Evolutionary conservation across 2,329 filamentous ascomycete species (phyloP).

Genomic region (Claviceps sp.): DNA sequence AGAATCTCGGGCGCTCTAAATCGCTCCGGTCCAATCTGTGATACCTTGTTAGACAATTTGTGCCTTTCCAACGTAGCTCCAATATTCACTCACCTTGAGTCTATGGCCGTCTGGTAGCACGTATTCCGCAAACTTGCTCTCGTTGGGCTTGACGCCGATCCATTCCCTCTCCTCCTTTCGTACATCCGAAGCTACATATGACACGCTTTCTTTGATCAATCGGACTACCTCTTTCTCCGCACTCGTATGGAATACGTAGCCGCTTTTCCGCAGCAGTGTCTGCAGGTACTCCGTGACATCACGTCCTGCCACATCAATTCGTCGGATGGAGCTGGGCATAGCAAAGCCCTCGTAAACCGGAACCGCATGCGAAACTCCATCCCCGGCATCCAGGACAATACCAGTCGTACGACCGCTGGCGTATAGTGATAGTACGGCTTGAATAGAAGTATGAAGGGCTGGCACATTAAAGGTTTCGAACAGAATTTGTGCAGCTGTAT

Average conservation of each 20-base stretch:
- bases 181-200: slow-evolving; percentile 83
- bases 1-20: slow-evolving; percentile 95
- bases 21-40: slow-evolving; percentile 74
- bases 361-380: slow-evolving; percentile 93
- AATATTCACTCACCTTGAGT: slow-evolving; percentile 51
- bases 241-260: slow-evolving; percentile 91
- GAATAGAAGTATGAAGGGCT: slow-evolving; percentile 90
- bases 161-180: slow-evolving; percentile 95
- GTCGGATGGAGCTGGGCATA: slow-evolving; percentile 85
- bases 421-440: slow-evolving; percentile 91
- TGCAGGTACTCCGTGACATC: slow-evolving; percentile 96
- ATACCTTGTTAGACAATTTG: slow-evolving; percentile 9
- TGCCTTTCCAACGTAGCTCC: background rate
- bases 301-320: slow-evolving; percentile 90
- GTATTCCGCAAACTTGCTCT: slow-evolving; percentile 74
- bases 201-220: slow-evolving; percentile 88
- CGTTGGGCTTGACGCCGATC: slow-evolving; percentile 63
- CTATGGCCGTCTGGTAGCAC: slow-evolving; percentile 84
- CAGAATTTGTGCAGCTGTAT: slow-evolving; percentile 90
- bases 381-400: slow-evolving; percentile 87
- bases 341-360: slow-evolving; percentile 97
- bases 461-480: slow-evolving; percentile 99
- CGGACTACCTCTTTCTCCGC: slow-evolving; percentile 99
- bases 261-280: slow-evolving; percentile 76
- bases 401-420: slow-evolving; percentile 92